Conservation (phyloP, 2,329 filamentous ascomycete species). For the Xylariales sp. region DNA sequence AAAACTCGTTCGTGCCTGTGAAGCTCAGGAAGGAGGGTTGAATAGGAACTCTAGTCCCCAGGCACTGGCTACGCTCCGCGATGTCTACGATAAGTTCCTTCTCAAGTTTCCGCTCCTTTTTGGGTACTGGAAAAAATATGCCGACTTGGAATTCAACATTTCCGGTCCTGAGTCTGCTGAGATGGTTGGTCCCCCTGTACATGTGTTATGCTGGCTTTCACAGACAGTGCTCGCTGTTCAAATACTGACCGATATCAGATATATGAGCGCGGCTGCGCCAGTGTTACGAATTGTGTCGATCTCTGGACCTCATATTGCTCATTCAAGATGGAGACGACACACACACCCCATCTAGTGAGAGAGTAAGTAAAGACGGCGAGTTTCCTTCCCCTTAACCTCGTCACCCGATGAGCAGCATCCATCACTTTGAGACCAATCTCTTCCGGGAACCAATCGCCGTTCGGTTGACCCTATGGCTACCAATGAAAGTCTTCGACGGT, state of each 20-base stretch:
- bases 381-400: constrained; percentile 66
- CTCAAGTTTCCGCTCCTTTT: constrained; percentile 94
- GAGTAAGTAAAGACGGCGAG: constrained; percentile 84
- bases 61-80: constrained; percentile 80
- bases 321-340: constrained; percentile 97
- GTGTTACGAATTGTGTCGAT: constrained; percentile 90
- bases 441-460: constrained; percentile 19
- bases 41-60: constrained; percentile 96
- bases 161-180: constrained; percentile 95
- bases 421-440: too few species aligned
- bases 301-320: constrained; percentile 96
- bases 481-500: constrained; percentile 49
- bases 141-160: constrained; percentile 94
- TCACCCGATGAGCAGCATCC: constrained; percentile 33
- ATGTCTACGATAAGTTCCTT: constrained; percentile 88
- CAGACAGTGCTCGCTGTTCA: constrained; percentile 17
- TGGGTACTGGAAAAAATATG: constrained; percentile 99
- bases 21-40: constrained; percentile 84
- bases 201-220: constrained; percentile 8
- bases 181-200: constrained; percentile 64
- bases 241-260: too few species aligned
- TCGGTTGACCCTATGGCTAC: constrained; percentile 28
- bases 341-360: constrained; percentile 92
- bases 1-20: constrained; percentile 77
- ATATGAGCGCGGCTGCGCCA: constrained; percentile 91